Conservation (phyloP, 106 monocot genomes). For the Allium sativum region DNA sequence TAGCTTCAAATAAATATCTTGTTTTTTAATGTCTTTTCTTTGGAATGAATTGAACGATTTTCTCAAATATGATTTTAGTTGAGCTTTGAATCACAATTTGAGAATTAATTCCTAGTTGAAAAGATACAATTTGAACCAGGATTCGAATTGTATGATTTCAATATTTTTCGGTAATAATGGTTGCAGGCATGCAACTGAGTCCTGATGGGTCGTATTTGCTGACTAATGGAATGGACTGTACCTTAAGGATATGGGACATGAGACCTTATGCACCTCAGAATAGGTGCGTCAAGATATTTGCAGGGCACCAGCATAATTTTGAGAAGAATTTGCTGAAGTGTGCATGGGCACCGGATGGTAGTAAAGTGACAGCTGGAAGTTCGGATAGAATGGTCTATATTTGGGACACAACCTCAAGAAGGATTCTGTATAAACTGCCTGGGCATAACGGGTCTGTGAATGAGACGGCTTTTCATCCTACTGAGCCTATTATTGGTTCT, state of each 20-base stretch:
- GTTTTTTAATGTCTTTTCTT: no score
- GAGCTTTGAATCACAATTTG: no score
- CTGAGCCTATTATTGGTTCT: conserved; percentile 80
- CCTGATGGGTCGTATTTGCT: conserved; percentile 93
- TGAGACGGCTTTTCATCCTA: conserved; percentile 89
- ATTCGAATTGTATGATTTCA: no score
- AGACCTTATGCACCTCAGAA: conserved; percentile 98
- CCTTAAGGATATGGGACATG: conserved; percentile 96
- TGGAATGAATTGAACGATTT: no score
- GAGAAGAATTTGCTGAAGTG: conserved; percentile 94
- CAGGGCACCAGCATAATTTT: conserved; percentile 95
- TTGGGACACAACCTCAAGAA: conserved; percentile 93
- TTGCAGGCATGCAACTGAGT: conserved; percentile 97
- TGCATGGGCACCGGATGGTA: conserved; percentile 85
- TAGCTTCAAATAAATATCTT: no score
- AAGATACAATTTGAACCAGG: no score
- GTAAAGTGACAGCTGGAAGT: conserved; percentile 89
- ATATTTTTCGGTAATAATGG: conserved; percentile 23
- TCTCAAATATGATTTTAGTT: no score
- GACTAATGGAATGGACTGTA: conserved; percentile 92
- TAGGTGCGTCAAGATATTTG: conserved; percentile 86
- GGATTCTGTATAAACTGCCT: conserved; percentile 89
- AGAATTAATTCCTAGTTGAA: no score
- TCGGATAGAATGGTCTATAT: conserved; percentile 96
- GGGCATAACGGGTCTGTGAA: conserved; percentile 98